Percentiles rank a stretch among this genome's conserved stretches.
Evolutionary conservation across 345 rosid genomes (phyloP).

Genomic region (Eucalyptus erythrocorys): DNA sequence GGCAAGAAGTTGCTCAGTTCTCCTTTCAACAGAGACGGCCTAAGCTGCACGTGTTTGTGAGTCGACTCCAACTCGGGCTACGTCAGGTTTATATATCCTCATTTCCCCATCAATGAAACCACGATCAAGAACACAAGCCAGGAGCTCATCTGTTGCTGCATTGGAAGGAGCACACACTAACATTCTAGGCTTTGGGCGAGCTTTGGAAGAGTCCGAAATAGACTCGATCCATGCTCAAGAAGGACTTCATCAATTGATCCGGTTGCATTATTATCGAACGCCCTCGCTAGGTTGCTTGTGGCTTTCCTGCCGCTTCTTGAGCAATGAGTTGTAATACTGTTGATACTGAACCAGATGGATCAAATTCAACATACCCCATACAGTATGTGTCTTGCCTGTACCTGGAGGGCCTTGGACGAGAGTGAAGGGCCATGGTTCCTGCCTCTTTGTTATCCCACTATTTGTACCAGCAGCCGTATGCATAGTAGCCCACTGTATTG

Average conservation of each 20-base stretch:
- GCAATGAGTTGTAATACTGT: constrained; percentile 91
- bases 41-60: constrained; percentile 97
- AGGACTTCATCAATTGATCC: constrained; percentile 99
- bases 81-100: constrained; percentile 97
- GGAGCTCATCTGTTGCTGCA: constrained; percentile 99
- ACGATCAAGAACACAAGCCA: constrained; percentile 94
- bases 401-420: constrained; percentile 99
- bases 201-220: constrained; percentile 87
- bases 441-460: constrained; percentile 68
- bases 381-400: constrained; percentile 99
- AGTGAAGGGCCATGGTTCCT: constrained; percentile 99
- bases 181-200: constrained; percentile 97
- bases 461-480: constrained; percentile 99
- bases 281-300: constrained; percentile 74
- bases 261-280: constrained; percentile 43
- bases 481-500: constrained; percentile 98
- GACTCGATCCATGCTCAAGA: constrained; percentile 97
- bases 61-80: constrained; percentile 98
- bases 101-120: constrained; percentile 99
- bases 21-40: constrained; percentile 97
- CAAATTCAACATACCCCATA: constrained; percentile 99
- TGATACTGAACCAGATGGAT: constrained; percentile 99
- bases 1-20: constrained; percentile 80
- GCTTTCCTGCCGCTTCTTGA: constrained; percentile 88
- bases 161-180: constrained; percentile 99